phyloP scores from a whole-genome alignment of 768 basidiomycete species.

The Calocybe gangraenosa region DNA sequence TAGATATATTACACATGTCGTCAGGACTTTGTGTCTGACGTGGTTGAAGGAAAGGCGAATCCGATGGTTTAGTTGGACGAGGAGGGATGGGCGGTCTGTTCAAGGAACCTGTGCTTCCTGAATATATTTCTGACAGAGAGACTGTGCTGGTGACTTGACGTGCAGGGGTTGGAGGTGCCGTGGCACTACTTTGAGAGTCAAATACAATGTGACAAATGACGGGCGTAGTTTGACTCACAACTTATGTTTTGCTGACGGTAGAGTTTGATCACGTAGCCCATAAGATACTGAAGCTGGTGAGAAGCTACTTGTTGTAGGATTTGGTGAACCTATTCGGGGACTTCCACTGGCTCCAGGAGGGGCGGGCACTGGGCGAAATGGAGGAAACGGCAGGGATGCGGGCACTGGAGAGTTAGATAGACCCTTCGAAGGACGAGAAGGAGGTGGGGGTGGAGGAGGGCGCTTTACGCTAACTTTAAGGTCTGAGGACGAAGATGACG shows the following conservation, averaged over 20 bases:
- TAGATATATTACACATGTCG: conserved; percentile 8
- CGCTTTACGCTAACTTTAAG: conserved; percentile 40
- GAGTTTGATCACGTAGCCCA: conserved; percentile 22
- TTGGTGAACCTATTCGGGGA: conserved; percentile 14
- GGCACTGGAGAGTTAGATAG: conserved; percentile 35
- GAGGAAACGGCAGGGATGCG: conserved; percentile 41
- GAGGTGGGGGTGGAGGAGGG: conserved; percentile 59
- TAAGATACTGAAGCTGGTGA: conserved; percentile 7
- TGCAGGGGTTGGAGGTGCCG: conserved; percentile 11
- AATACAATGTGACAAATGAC: background rate
- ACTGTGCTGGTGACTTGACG: conserved; percentile 4
- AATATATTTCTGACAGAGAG: conserved; percentile 14
- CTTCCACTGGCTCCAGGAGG: conserved; percentile 22
- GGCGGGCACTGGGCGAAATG: conserved; percentile 47
- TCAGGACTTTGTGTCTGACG: conserved; percentile 16
- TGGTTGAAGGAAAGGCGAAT: conserved; percentile 14
- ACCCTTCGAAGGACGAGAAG: conserved; percentile 26
- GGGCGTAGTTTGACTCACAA: conserved; percentile 39
- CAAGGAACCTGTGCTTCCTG: conserved; percentile 17
- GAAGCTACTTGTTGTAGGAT: conserved; percentile 2
- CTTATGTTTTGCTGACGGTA: conserved; percentile 39
- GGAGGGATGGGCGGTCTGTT: conserved; percentile 21
- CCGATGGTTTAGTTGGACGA: conserved; percentile 17
- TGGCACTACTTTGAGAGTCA: conserved; percentile 10
- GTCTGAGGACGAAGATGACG: conserved; percentile 54